Conservation (phyloP, 768 basidiomycete species). For the Floccularia luteovirens region DNA sequence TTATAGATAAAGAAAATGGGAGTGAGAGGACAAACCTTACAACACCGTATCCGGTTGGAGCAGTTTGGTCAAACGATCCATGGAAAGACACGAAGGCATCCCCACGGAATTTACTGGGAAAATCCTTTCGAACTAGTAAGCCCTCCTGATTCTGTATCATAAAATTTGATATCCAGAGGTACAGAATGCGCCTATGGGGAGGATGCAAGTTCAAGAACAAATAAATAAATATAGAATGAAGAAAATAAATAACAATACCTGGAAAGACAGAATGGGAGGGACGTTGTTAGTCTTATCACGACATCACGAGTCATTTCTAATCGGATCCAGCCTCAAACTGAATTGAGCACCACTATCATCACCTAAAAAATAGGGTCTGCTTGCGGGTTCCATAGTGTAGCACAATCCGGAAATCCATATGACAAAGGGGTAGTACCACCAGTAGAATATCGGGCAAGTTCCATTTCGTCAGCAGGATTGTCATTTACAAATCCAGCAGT, state of each 20-base stretch:
- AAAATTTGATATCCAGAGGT: conserved; percentile 39
- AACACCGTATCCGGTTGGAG: conserved; percentile 40
- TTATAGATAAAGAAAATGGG: neutral
- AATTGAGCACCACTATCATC: conserved; percentile 26
- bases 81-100: conserved; percentile 39
- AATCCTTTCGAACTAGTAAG: conserved; percentile 2
- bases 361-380: conserved; percentile 30
- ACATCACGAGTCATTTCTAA: conserved; percentile 25
- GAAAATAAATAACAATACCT: conserved; percentile 15
- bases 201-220: neutral
- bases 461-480: conserved; percentile 34
- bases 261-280: conserved; percentile 30
- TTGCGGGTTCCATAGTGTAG: conserved; percentile 31
- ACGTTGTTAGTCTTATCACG: conserved; percentile 22
- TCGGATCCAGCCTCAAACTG: conserved; percentile 25
- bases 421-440: conserved; percentile 9
- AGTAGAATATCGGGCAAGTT: conserved; percentile 16
- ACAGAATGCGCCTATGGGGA: conserved; percentile 40
- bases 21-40: conserved; percentile 19
- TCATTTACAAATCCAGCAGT: conserved; percentile 33
- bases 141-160: conserved; percentile 6
- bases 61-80: conserved; percentile 30
- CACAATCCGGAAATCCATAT: conserved; percentile 38
- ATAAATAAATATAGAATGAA: neutral
- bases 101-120: conserved; percentile 19